These are phyloP conservation scores for Microsporum ferrugineum DNA, from an alignment of 2,329 filamentous ascomycete species.

Conservation along the genomic window DNA sequence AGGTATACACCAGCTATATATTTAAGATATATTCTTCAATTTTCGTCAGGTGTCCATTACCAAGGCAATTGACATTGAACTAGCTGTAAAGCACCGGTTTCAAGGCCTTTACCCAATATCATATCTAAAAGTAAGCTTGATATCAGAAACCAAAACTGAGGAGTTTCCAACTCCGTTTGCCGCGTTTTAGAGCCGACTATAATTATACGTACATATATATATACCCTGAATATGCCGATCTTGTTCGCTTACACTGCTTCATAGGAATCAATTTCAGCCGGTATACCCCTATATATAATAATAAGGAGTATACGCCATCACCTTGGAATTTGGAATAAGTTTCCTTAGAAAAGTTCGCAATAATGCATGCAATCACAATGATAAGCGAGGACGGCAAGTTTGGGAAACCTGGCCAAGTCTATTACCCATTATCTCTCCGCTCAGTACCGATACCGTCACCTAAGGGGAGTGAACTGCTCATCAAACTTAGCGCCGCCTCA, in stretches of 20 bases:
- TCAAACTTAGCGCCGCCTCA: slow-evolving; percentile 66
- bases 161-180: background rate
- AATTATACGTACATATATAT: background rate
- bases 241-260: background rate
- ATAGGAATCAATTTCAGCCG: background rate
- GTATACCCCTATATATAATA: background rate
- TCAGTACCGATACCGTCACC: slow-evolving; percentile 53
- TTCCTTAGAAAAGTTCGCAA: background rate
- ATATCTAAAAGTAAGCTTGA: background rate
- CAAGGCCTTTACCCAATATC: background rate
- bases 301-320: background rate
- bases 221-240: background rate
- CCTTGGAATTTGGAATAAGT: background rate
- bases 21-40: background rate
- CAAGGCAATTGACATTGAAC: background rate
- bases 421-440: slow-evolving; percentile 46
- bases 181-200: background rate
- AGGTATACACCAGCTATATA: background rate
- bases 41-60: background rate
- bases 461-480: slow-evolving; percentile 55
- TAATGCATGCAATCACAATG: slow-evolving; percentile 32
- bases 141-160: background rate
- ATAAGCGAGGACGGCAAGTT: slow-evolving; percentile 49
- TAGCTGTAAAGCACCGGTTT: background rate
- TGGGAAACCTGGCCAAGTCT: slow-evolving; percentile 72